Evolutionary conservation across 306 rosid species (phyloP), one percentile per base, ranked within the genome.

Genomic region (Gastrolobium bilobum): DNA sequence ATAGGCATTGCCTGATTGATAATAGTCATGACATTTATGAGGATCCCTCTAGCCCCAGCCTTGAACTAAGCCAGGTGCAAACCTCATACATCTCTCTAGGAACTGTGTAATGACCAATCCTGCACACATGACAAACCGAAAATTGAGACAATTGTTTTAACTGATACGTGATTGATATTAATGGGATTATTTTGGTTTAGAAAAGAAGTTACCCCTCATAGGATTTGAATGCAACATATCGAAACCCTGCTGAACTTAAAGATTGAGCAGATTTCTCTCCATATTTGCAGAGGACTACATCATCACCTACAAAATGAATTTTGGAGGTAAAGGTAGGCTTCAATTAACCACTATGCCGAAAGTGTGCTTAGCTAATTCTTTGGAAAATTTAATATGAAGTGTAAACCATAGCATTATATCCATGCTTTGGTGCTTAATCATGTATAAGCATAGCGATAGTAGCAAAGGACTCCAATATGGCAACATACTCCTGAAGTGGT

Each of bases 31-130:
- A 57, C 54, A 50, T 64, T 80, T 57, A 85, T 20, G 84, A 29
- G 66, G 65, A 71, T 2, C 98, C 98, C 3, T 91, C 98, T 10
- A 93, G 97, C 20, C 91, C 99, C 58, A 96, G 68, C 90, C 93
- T 89, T 73, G 92, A 84, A 75, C 76, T 80, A 73, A 96, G 91
- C 99, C 98, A 96, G 69, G 77, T 86, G 81, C 96, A 96, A 72
- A 96, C 97, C 58, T 96, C 99, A 51, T 90, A 87, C 99, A 93
- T 96, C 89, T 96, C 99, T 87, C 88, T 90, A 3, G 98, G 98
- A 60, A 96, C 85, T 54, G 98, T 93, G 86, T 91, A 96, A 70
- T 96, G 99, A n/a, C 98, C 99, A 62, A 96, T 79, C 89, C 99
- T 96, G 97, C 83, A 86, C 46, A 60, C 57, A 78, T 58, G 7